Evolutionary conservation across 306 rosid species (phyloP), one percentile per base, ranked within the genome.

Genomic region (Canavalia gladiata): DNA sequence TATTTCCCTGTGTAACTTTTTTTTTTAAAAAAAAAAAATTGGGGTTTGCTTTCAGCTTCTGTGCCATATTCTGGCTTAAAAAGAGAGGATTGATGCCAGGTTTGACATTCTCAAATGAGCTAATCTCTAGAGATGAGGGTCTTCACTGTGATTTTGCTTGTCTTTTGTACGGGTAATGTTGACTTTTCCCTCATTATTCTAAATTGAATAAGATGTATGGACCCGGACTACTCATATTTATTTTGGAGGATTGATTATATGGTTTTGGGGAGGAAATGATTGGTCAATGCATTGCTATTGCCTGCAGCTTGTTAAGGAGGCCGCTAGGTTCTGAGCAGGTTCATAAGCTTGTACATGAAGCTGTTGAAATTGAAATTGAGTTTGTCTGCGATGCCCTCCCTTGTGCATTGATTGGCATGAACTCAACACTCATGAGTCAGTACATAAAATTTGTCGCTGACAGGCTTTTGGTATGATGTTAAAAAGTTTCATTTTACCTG

Each of bases 111-210:
- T 92, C 97, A 72, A 94, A 94, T 80, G 98, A 94, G 81, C 91
- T 92, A 58, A 92, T 94, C 75, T 94, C 98, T 71, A 92, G 98
- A 84, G 98, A 94, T 47, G 98, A 94, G 86, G 97, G 98, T 58
- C 98, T 94, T 83, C 98, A 92, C 77, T 94, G 98, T 81, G 97
- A 91, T 81, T 92, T 92, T 85, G 98, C 98, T 87, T 94, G 98
- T 80, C 94, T 94, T 87, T 83, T 94, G 43, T 92, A 94, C 81
- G 91, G 97, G 98, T 94, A 68, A 11, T 49, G 60, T 43, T 51
- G n/a, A 63, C 41, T 65, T 84, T 56, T 42, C 54, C 37, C 78
- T 51, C 72, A 54, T 64, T 78, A 56, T 64, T 46, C 64, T 59
- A 25, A 50, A 52, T 49, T 71, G 72, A 66, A 41, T 34, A 13